These are phyloP conservation scores for Entomortierella lignicola DNA, from an alignment of 192 early-diverging fungal genomes.

Conservation along the genomic window DNA sequence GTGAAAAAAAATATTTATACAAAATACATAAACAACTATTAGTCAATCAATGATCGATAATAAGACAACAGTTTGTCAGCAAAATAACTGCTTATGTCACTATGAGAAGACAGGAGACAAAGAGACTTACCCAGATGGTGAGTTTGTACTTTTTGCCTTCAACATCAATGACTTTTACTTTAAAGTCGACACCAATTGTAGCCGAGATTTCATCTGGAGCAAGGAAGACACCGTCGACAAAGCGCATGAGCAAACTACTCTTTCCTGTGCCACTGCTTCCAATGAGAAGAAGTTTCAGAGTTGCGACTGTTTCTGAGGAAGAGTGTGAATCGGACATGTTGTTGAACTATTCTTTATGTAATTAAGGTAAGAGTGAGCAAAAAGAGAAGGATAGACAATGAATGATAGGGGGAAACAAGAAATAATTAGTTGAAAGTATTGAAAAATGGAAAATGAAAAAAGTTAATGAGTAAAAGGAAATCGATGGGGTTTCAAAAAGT, in stretches of 20 bases:
- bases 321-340: slow-evolving; percentile 33
- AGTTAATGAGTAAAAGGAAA: not conserved
- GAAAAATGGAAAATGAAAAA: not conserved
- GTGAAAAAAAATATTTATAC: not conserved
- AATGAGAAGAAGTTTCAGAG: slow-evolving; percentile 95
- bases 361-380: not conserved
- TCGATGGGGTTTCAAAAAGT: not conserved
- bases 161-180: slow-evolving; percentile 89
- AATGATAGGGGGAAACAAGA: not conserved
- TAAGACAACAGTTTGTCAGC: not conserved
- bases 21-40: not conserved
- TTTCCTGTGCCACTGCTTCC: slow-evolving; percentile 98
- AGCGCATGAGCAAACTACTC: slow-evolving; percentile 90
- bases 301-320: slow-evolving; percentile 72
- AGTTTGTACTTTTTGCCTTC: slow-evolving; percentile 94
- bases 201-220: slow-evolving; percentile 92
- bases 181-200: slow-evolving; percentile 98
- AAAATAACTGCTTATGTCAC: not conserved
- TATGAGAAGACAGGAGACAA: not conserved
- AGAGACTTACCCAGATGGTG: slow-evolving; percentile 86
- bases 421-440: not conserved
- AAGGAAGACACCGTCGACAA: slow-evolving; percentile 94
- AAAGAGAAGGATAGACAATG: not conserved
- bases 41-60: too few species aligned
- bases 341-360: not conserved